These are phyloP conservation scores for Phytophthora sansomeana DNA, from an alignment of 352 stramenopile genomes.

Conservation along the genomic window DNA sequence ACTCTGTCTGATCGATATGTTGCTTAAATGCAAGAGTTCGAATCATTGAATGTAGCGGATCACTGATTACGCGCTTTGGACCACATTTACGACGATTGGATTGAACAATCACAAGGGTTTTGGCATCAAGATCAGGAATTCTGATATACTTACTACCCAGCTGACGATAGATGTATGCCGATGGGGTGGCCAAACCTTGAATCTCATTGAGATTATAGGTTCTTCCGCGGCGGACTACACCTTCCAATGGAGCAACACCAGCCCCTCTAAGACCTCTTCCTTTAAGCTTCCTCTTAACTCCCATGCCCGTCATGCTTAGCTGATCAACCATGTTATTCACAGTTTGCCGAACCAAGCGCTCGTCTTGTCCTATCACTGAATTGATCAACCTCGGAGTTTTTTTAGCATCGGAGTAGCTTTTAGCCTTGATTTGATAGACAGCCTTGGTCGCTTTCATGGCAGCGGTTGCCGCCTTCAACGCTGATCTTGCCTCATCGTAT, in stretches of 20 bases:
- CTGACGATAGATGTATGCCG: no score
- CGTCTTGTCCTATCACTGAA: conserved; percentile 5
- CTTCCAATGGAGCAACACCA: no score
- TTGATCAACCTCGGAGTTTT: background rate
- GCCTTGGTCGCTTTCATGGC: conserved; percentile 18
- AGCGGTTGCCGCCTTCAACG: conserved; percentile 3
- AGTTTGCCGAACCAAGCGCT: conserved; percentile 17
- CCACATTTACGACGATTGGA: conserved; percentile 16
- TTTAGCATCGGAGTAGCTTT: conserved; percentile 6
- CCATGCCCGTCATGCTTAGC: background rate
- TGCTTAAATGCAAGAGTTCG: conserved; percentile 3
- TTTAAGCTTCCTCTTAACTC: no score
- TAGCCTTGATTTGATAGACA: conserved; percentile 18
- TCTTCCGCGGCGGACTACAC: no score
- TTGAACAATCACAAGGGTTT: conserved; percentile 16
- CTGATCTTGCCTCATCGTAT: conserved; percentile 14
- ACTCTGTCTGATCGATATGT: conserved; percentile 11
- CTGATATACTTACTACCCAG: no score
- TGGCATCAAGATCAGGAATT: conserved; percentile 10
- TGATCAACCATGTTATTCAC: conserved; percentile 22
- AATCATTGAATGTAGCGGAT: conserved; percentile 12
- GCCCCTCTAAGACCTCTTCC: no score
- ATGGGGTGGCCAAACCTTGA: no score
- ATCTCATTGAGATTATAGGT: no score
- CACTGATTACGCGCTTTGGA: conserved; percentile 11